Conservation (phyloP, 805 yeast genomes). For the Monosporozyma aquatica region DNA sequence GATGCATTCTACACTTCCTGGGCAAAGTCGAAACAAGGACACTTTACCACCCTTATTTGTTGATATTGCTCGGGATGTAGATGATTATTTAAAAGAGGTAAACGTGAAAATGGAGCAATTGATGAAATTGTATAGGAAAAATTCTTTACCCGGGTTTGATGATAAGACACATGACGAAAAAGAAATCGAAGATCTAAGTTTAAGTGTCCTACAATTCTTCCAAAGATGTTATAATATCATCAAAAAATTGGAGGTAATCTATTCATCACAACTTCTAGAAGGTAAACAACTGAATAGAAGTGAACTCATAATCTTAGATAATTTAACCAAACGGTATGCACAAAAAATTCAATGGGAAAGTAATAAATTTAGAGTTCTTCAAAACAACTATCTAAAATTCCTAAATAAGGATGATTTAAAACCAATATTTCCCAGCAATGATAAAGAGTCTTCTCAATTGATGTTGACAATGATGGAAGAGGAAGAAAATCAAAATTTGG, state of each 20-base stretch:
- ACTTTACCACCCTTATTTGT: slow-evolving; percentile 66
- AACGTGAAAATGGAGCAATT: slow-evolving; percentile 48
- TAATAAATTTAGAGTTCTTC: slow-evolving; percentile 73
- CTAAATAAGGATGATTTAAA: slow-evolving; percentile 72
- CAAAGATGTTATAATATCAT: slow-evolving; percentile 73
- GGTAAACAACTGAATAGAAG: slow-evolving; percentile 29
- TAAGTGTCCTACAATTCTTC: slow-evolving; percentile 61
- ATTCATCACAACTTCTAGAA: slow-evolving; percentile 32
- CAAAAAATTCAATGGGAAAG: slow-evolving; percentile 71
- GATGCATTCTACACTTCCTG: not conserved
- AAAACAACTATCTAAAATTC: slow-evolving; percentile 79
- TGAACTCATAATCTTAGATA: slow-evolving; percentile 61
- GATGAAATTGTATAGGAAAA: slow-evolving; percentile 65
- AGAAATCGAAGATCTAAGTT: slow-evolving; percentile 70
- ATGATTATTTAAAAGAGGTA: slow-evolving; percentile 47
- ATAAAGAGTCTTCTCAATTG: slow-evolving; percentile 18
- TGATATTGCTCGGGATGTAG: slow-evolving; percentile 65
- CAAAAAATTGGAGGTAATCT: slow-evolving; percentile 48
- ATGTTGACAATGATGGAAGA: slow-evolving; percentile 29
- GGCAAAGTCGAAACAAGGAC: not conserved
- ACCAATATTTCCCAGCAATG: slow-evolving; percentile 28
- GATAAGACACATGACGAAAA: slow-evolving; percentile 71
- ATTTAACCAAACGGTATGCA: slow-evolving; percentile 79
- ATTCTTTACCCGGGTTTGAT: slow-evolving; percentile 77
- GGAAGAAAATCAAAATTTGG: slow-evolving; percentile 5